Evolutionary conservation across 2,329 filamentous ascomycete genomes (phyloP), one percentile per base, ranked within the genome.

Genomic region (Epichloe typhina): DNA sequence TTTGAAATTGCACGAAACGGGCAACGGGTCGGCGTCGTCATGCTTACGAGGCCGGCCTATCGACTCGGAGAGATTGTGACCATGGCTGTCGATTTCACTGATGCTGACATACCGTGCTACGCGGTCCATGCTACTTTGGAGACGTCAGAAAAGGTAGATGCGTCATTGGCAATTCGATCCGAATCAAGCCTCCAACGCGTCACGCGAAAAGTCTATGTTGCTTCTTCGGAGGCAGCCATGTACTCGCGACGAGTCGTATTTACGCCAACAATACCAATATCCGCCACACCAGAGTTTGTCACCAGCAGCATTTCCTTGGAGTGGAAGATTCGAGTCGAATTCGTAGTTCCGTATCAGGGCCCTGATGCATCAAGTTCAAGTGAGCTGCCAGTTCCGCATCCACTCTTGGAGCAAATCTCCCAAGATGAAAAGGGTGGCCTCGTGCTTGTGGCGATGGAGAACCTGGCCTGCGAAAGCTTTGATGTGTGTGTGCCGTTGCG

Each of bases 1-100:
- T 98, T 97, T 64, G 90, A 95, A 63, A 97, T 98, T 63, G 84
- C 91, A 12, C 85, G 91, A 13, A 90, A 89, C 61, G 90, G 90
- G n/a, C 83, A 83, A 51, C 83, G 83, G n/a, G 90, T 98, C 12
- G 91, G 87, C 3, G 88, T 94, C 5, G 80, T 98, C 50, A 89
- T 90, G 68, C 77, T 98, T 35, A 86, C 90, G 5, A 82, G 93
- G 9, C 88, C 93, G 0, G 83, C 90, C 0, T 96, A 94, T 69
- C 79, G 90, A 43, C 74, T 98, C 1, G 93, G 93, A 52, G 93
- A 98, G 66, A 83, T 84, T 0, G 81, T 97, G 43, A 87, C 82
- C 12, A 84, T 88, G 57, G 85, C 83, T 0, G 79, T 98, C 53
- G 90, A 97, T 66, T 95, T 97, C 61, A 76, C 79, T 1, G 76